Conservation (phyloP, 768 basidiomycete species). For the Amanita rubescens region DNA sequence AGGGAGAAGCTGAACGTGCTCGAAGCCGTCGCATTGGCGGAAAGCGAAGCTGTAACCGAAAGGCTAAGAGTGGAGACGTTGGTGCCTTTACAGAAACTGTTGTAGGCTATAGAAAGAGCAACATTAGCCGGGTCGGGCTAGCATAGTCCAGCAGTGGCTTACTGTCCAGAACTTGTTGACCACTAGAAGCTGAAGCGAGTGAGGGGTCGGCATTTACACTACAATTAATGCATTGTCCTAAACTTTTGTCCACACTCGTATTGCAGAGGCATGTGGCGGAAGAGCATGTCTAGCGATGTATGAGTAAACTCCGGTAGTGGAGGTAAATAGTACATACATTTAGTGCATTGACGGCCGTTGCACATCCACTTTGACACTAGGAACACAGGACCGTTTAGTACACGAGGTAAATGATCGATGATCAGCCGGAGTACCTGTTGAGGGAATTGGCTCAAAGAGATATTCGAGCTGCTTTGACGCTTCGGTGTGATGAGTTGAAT, state of each 20-base stretch:
- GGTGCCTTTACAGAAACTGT: not conserved
- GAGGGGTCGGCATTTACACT: not conserved
- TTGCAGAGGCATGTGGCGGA: conserved; percentile 2
- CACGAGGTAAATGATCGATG: no score
- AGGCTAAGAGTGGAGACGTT: not conserved
- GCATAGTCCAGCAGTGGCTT: not conserved
- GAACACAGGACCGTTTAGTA: no score
- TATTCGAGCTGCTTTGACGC: no score
- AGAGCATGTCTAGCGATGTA: not conserved
- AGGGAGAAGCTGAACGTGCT: not conserved
- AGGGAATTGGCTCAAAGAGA: no score
- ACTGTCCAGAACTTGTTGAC: conserved; percentile 1
- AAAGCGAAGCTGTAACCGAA: not conserved
- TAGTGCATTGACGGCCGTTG: no score
- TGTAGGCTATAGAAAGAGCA: not conserved
- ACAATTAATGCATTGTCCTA: not conserved
- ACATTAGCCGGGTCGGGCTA: not conserved
- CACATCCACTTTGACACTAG: no score
- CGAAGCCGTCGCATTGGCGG: not conserved
- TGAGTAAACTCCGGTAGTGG: no score
- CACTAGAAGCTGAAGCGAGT: not conserved
- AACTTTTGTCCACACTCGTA: not conserved
- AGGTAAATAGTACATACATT: no score
- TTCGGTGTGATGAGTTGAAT: no score
- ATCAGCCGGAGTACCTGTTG: no score